Percentiles rank a stretch among this genome's conserved stretches.
Evolutionary conservation across 108 stramenopile genomes (phyloP).

Genomic region (Aurantiochytrium sp.): DNA sequence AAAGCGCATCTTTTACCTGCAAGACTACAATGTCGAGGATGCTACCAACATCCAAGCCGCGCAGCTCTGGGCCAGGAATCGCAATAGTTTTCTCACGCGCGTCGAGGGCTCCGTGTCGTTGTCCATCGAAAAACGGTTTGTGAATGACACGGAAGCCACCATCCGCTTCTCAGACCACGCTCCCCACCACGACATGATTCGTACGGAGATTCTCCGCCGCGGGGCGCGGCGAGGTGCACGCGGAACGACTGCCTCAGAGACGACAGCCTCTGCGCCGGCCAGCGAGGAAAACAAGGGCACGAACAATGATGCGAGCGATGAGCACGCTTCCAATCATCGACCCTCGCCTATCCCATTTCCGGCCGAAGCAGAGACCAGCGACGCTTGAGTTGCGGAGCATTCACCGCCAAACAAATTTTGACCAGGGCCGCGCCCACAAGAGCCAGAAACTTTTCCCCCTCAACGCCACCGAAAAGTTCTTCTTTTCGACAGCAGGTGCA

Average conservation of each 20-base stretch:
- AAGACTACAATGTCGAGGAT: background rate
- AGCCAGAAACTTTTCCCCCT: too few relatives aligned
- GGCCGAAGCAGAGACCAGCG: background rate
- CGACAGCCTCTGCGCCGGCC: background rate
- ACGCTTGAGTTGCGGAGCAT: background rate
- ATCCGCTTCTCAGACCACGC: background rate
- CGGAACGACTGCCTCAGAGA: background rate
- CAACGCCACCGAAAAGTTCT: too few relatives aligned
- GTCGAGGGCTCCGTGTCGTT: background rate
- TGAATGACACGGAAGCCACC: background rate
- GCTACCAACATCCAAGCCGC: conserved; percentile 1
- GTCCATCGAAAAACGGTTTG: background rate
- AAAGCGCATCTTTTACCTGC: conserved; percentile 4
- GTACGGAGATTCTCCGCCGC: background rate
- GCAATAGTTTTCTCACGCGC: background rate
- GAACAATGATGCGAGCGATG: background rate
- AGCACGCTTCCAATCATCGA: background rate
- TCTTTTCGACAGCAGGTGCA: too few relatives aligned
- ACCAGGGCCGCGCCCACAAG: too few relatives aligned
- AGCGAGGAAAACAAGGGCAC: background rate
- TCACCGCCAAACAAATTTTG: too few relatives aligned
- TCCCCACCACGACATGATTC: background rate
- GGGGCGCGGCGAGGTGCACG: background rate
- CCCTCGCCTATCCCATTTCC: background rate
- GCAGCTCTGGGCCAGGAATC: background rate